These are phyloP conservation scores for Spatholobus suberectus DNA, from an alignment of 306 rosid species.

Conservation along the genomic window DNA sequence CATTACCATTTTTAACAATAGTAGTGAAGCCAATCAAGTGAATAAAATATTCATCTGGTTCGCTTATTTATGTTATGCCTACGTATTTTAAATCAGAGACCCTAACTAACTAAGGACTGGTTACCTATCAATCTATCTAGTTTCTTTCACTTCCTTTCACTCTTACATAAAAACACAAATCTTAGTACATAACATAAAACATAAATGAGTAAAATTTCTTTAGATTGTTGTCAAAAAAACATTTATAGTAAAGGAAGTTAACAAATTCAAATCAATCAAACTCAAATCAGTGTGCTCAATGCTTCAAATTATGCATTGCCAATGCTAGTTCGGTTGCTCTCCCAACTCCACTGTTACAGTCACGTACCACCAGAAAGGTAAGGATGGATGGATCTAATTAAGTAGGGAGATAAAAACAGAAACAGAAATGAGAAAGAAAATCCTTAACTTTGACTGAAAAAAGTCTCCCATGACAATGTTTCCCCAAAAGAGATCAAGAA, in stretches of 20 bases:
- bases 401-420: background rate
- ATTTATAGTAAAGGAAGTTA: background rate
- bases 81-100: constrained; percentile 6
- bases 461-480: too few species aligned
- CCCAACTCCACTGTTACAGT: background rate
- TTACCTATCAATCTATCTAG: background rate
- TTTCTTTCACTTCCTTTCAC: background rate
- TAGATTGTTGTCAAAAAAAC: background rate
- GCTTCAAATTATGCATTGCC: background rate
- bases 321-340: background rate
- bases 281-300: background rate
- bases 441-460: background rate
- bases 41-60: background rate
- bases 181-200: background rate
- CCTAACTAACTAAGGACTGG: background rate
- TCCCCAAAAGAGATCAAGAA: background rate
- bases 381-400: background rate
- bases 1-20: background rate
- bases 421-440: background rate
- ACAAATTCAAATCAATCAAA: too few species aligned
- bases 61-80: background rate
- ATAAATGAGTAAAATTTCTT: constrained; percentile 2
- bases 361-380: background rate
- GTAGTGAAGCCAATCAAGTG: background rate
- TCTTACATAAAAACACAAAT: background rate